phyloP scores from a whole-genome alignment of 2,329 filamentous ascomycete species.

The Fusarium neocosmosporiellum region DNA sequence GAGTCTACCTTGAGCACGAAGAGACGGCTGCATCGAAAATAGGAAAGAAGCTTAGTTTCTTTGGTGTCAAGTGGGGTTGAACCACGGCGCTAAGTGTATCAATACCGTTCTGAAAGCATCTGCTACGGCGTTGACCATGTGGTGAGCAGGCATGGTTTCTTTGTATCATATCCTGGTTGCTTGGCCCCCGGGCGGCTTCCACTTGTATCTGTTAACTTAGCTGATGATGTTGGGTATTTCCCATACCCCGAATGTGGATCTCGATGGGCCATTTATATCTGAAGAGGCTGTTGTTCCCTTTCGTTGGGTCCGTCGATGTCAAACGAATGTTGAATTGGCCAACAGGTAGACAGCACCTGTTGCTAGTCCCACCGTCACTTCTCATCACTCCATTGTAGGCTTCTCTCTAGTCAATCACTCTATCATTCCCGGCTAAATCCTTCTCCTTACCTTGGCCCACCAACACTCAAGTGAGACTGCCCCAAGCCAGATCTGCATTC shows the following conservation, averaged over 20 bases:
- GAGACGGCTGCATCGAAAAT: conserved; percentile 53
- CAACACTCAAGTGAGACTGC: not conserved
- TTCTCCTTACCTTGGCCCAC: not conserved
- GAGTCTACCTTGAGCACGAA: conserved; percentile 74
- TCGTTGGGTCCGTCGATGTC: not conserved
- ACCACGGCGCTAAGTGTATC: not conserved
- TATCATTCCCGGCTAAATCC: not conserved
- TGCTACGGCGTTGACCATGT: not conserved
- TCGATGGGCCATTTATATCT: not conserved
- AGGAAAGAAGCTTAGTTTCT: conserved; percentile 64
- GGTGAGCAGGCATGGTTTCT: not conserved
- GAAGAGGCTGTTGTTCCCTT: not conserved
- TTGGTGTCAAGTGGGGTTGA: conserved; percentile 69
- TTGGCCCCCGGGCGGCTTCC: not conserved
- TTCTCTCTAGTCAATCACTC: not conserved
- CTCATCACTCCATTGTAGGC: not conserved
- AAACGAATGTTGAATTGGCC: not conserved
- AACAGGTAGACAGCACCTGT: not conserved
- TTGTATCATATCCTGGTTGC: conserved; percentile 27
- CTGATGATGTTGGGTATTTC: not conserved
- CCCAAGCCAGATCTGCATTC: not conserved
- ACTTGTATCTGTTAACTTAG: conserved; percentile 16
- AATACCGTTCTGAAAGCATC: not conserved
- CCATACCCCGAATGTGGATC: not conserved
- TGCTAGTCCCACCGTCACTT: not conserved